These are phyloP conservation scores for Cokeromyces recurvatus DNA, from an alignment of 371 early-diverging fungal species.

Conservation along the genomic window DNA sequence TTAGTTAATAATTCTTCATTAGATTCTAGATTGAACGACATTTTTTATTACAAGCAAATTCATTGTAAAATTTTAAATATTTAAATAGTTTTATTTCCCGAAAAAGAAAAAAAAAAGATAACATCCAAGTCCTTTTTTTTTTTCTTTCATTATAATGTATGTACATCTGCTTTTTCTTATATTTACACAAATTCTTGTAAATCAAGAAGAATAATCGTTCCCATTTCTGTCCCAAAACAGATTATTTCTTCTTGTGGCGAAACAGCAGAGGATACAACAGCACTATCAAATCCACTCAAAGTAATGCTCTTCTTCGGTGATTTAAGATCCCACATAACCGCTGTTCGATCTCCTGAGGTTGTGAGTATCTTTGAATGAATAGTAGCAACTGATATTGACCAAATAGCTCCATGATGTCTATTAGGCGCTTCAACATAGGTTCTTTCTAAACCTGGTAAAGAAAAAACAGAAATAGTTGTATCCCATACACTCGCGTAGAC, in stretches of 20 bases:
- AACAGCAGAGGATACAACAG: constrained; percentile 12
- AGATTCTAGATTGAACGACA: too few relatives aligned
- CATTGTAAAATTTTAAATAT: too few relatives aligned
- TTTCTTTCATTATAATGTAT: too few relatives aligned
- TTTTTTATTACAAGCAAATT: too few relatives aligned
- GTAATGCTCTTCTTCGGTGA: constrained; percentile 21
- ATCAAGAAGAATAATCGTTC: constrained; percentile 13
- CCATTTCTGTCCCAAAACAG: constrained; percentile 21
- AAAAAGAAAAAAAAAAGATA: too few relatives aligned
- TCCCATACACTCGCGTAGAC: constrained; percentile 6
- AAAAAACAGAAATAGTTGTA: constrained; percentile 7
- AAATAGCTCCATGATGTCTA: constrained; percentile 15
- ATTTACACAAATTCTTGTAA: constrained; percentile 22
- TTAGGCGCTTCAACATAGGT: constrained; percentile 14
- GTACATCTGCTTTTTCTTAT: too few relatives aligned
- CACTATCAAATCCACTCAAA: constrained; percentile 21
- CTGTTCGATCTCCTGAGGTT: constrained; percentile 67
- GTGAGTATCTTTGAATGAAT: constrained; percentile 48
- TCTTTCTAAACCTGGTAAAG: constrained; percentile 13
- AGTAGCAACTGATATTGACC: constrained; percentile 15
- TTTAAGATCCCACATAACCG: constrained; percentile 66
- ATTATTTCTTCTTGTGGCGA: constrained; percentile 14
- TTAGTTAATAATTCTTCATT: too few relatives aligned
- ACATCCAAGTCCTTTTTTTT: too few relatives aligned
- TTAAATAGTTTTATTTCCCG: too few relatives aligned